phyloP scores from a whole-genome alignment of 768 basidiomycete species.

The Amanita pseudoporphyria region DNA sequence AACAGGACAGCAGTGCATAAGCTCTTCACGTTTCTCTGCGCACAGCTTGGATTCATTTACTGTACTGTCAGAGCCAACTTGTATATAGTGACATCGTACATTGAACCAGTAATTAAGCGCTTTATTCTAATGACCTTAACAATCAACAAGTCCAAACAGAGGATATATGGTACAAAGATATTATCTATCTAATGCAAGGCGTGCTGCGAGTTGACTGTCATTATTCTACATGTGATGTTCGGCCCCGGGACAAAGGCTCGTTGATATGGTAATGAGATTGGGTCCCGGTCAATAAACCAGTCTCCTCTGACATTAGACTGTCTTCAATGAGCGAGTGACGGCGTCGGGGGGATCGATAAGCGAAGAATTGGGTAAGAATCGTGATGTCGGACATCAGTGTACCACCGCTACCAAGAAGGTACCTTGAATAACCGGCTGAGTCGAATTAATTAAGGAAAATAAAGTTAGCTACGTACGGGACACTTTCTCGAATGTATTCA shows the following conservation, averaged over 20 bases:
- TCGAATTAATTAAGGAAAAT: not conserved
- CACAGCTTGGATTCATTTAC: not conserved
- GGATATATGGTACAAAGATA: not conserved
- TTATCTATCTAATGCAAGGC: not conserved
- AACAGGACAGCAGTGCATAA: not conserved
- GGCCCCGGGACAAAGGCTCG: not conserved
- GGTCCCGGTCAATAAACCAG: constrained; percentile 34
- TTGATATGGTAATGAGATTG: not conserved
- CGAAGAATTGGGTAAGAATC: constrained; percentile 77
- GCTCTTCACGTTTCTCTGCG: not conserved
- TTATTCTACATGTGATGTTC: not conserved
- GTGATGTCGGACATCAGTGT: constrained; percentile 90
- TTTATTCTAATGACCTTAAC: not conserved
- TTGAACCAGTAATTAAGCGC: not conserved
- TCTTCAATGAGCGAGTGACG: constrained; percentile 15
- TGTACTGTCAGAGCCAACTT: not conserved
- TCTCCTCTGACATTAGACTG: constrained; percentile 21
- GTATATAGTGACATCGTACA: not conserved
- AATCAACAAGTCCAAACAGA: constrained; percentile 5
- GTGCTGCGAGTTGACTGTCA: not conserved
- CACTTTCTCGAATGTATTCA: constrained; percentile 67
- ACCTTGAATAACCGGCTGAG: constrained; percentile 33
- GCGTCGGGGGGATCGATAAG: constrained; percentile 53
- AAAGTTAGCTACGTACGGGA: constrained; percentile 66
- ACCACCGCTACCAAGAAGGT: constrained; percentile 86